Evolutionary conservation across 768 basidiomycete genomes (phyloP), one percentile per base, ranked within the genome.

Genomic region (Pholiota conissans): DNA sequence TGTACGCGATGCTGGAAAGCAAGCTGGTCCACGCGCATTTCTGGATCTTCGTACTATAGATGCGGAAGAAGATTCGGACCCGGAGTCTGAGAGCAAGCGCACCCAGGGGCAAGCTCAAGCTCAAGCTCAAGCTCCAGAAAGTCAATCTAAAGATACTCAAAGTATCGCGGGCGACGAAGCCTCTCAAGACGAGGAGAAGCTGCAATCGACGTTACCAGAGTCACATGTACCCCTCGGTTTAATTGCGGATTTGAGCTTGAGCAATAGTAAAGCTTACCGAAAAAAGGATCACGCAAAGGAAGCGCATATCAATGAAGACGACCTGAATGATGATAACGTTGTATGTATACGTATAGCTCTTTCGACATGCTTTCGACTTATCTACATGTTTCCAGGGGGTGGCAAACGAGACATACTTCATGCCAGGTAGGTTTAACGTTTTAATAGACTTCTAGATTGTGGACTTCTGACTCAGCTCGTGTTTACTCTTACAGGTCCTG

Each of bases 381-480:
- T 47, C 40, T 50, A 32, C 32, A 11, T 53, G 45, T 49, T 49
- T 57, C 37, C 66, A 90, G 87, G 91, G 91, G 20, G 86, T 92
- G 20, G 91, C 91, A 29, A 91, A 89, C 68, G 87, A 84, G 66
- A 83, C 79, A 49, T 93, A 87, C 65, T 93, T 92, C 74, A 79
- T 83, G 80, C 91, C 91, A 48, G 90, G 90, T 87, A 55, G 53
- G 73, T 64, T 32, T 18, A 28, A 35, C 45, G 47, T 63, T 18
- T n/a, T 45, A 49, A 54, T 52, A 40, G 24, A 27, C 50, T 39
- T 32, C 27, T 29, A 50, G 28, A 22, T 42, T 6, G 24, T 55
- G 30, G 18, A 39, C 29, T 42, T 48, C 46, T 57, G 16, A 56
- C 39, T 54, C 35, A 51, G 42, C 40, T 54, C 55, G 55, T 10